Conservation (phyloP, 2,329 filamentous ascomycete species). For the Neofusicoccum parvum region DNA sequence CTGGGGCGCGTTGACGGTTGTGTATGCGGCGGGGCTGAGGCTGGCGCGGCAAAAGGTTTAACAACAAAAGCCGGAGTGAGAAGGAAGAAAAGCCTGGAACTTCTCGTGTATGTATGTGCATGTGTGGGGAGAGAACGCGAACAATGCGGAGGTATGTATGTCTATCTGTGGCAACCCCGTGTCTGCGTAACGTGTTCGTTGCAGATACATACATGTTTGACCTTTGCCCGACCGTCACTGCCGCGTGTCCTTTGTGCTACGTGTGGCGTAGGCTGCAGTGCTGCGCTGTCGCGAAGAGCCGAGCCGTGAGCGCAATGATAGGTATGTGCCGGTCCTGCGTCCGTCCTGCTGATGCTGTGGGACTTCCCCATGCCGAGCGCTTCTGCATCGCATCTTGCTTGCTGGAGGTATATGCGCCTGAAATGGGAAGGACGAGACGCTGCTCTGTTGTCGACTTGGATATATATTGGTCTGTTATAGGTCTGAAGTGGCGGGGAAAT, state of each 20-base stretch:
- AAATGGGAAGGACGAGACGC: not conserved
- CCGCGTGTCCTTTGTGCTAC: not conserved
- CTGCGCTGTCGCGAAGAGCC: slow-evolving; percentile 11
- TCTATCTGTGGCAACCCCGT: not conserved
- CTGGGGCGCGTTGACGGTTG: not conserved
- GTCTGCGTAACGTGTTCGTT: not conserved
- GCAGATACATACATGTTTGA: not conserved
- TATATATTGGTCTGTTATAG: not conserved
- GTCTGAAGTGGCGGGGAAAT: not conserved
- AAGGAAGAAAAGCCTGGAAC: not conserved
- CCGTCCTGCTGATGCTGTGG: not conserved
- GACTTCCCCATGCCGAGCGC: not conserved
- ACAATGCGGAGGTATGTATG: not conserved
- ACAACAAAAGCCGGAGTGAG: not conserved
- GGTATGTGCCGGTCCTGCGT: slow-evolving; percentile 1
- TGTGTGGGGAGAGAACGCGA: not conserved
- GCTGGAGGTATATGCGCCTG: not conserved
- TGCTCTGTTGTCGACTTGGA: not conserved
- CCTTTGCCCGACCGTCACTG: not conserved
- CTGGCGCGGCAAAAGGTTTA: not conserved
- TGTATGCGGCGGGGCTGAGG: not conserved
- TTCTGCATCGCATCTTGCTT: not conserved
- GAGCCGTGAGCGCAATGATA: not conserved
- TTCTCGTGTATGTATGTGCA: slow-evolving; percentile 2
- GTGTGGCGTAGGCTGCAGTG: not conserved